Evolutionary conservation across 768 basidiomycete genomes (phyloP), one percentile per base, ranked within the genome.

Genomic region (Strobilomyces echinocephalus): DNA sequence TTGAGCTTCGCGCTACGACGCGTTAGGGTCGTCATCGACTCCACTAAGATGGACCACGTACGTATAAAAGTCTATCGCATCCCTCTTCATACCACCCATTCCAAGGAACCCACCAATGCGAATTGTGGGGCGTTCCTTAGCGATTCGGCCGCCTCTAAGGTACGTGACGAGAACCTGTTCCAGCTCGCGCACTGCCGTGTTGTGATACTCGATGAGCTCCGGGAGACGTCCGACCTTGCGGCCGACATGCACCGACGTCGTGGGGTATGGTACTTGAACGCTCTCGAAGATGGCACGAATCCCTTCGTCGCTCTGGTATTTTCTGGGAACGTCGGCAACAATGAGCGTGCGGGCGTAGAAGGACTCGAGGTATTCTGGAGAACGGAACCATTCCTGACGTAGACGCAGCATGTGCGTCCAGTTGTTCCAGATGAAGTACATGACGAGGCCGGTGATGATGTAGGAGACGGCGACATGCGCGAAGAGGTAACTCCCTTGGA

Each of bases 41-140:
- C 39, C 15, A 14, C 18, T 28, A 33, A 30, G 38, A 48, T 28
- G 20, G 18, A 43, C 39, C 49, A 78, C 89, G 61, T 64, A 92
- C 89, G 87, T 91, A 70, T 95, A 93, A 68, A 84, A 91, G 46
- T 97, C 91, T 60, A 98, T 97, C 2, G 95, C 92, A 69, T 97
- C 95, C 72, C 78, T 85, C 72, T 83, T 92, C 49, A 75, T 71
- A 1, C 95, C 95, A 10, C 95, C 94, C 55, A 86, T 80, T 0
- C 95, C 91, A 62, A 91, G 72, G 53, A 79, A 84, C 2, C 86
- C 90, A 16, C 95, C 94, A 14, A 90, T 72, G 15, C 81, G 79
- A 57, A 94, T 83, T 3, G 76, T 88, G 1, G 97, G 97, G 33
- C 97, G 76, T 54, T 87, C 89, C 61, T 82, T 83, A 45, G 80